These are phyloP conservation scores for Trichoderma virens DNA, from an alignment of 495 filamentous ascomycete species.

Conservation along the genomic window DNA sequence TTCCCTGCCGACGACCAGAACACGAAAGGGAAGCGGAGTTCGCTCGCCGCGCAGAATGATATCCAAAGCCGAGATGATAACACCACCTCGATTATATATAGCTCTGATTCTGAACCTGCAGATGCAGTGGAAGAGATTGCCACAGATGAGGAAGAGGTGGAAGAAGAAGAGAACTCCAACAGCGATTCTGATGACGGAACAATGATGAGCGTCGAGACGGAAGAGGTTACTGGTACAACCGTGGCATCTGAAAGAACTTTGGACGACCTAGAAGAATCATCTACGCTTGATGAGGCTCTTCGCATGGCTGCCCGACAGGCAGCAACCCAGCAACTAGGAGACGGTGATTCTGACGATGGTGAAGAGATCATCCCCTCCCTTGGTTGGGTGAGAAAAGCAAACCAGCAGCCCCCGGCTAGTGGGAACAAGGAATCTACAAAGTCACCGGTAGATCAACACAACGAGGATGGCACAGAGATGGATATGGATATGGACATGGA, in stretches of 20 bases:
- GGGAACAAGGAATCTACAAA: neutral
- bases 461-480: slow-evolving; percentile 25
- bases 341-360: slow-evolving; percentile 60
- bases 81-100: slow-evolving; percentile 73
- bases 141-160: slow-evolving; percentile 34
- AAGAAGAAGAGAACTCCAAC: slow-evolving; percentile 43
- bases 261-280: slow-evolving; percentile 40
- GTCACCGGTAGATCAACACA: neutral
- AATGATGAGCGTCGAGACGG: slow-evolving; percentile 60
- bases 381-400: slow-evolving; percentile 36
- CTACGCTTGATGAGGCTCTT: slow-evolving; percentile 70
- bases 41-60: slow-evolving; percentile 51
- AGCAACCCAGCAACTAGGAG: slow-evolving; percentile 61
- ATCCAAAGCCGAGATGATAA: slow-evolving; percentile 55
- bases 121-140: slow-evolving; percentile 47
- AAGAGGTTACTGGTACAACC: slow-evolving; percentile 64
- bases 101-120: slow-evolving; percentile 54
- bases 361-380: slow-evolving; percentile 69
- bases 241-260: slow-evolving; percentile 48
- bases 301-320: slow-evolving; percentile 66
- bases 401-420: neutral
- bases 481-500: slow-evolving; percentile 47
- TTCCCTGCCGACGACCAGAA: slow-evolving; percentile 56
- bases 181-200: slow-evolving; percentile 64
- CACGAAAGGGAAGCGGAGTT: slow-evolving; percentile 57